A percentile compares a stretch with the other conserved stretches of the same genome.
Evolutionary conservation across 306 rosid species (phyloP).

Genomic region (Pterocarpus macrocarpus): DNA sequence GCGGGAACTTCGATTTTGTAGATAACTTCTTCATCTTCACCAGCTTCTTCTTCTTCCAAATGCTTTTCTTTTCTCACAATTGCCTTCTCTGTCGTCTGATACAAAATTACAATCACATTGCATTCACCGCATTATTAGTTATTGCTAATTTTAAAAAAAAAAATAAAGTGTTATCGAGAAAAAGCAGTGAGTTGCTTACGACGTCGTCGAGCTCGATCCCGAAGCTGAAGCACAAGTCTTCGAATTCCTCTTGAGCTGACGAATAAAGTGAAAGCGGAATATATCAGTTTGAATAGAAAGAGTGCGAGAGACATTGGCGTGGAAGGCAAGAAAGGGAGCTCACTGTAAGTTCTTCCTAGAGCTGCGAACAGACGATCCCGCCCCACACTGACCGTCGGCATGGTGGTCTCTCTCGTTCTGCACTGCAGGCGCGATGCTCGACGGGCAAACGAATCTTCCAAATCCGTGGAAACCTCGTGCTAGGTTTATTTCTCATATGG

Average conservation of each 20-base stretch:
- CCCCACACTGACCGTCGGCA: slow-evolving; percentile 93
- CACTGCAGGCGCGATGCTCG: slow-evolving; percentile 23
- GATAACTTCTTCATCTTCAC: slow-evolving; percentile 56
- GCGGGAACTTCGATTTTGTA: slow-evolving; percentile 89
- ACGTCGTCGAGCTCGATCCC: slow-evolving; percentile 97
- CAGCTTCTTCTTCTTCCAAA: slow-evolving; percentile 60
- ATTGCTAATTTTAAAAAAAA: not conserved
- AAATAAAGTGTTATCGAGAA: not conserved
- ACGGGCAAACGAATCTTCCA: slow-evolving; percentile 2
- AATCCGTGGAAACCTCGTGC: too few species aligned
- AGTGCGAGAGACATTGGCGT: not conserved
- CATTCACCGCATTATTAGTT: slow-evolving; percentile 6
- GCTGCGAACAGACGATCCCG: slow-evolving; percentile 85
- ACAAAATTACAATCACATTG: not conserved
- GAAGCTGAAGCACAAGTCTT: slow-evolving; percentile 85
- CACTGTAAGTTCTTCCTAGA: slow-evolving; percentile 78
- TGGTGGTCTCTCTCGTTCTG: slow-evolving; percentile 38
- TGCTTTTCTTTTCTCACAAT: slow-evolving; percentile 86
- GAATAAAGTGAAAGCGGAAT: too few species aligned
- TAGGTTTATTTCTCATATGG: too few species aligned
- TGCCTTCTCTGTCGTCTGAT: slow-evolving; percentile 91
- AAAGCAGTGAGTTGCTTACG: slow-evolving; percentile 53
- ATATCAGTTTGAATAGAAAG: not conserved
- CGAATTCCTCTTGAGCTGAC: slow-evolving; percentile 87
- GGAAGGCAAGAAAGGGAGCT: slow-evolving; percentile 42